Evolutionary conservation across 305 asterid genomes (phyloP).

Genomic region (Fraxinus xanthoxyloides): DNA sequence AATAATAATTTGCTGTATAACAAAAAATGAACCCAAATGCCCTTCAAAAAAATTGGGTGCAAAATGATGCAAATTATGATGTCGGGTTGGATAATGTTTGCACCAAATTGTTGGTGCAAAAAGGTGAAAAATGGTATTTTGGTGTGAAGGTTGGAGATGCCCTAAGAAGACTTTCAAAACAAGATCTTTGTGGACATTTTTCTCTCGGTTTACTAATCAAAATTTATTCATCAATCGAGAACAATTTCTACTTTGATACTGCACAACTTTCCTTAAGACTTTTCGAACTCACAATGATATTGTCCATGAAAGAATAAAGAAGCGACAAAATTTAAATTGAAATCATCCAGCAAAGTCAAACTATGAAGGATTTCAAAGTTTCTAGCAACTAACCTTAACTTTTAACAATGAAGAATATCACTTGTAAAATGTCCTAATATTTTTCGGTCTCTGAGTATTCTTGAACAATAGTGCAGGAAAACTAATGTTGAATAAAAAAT

Average conservation of each 20-base stretch:
- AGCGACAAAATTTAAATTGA: too few relatives aligned
- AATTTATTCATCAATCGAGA: neutral
- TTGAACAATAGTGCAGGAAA: neutral
- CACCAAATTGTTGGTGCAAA: too few relatives aligned
- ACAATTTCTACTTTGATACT: neutral
- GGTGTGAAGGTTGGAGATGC: too few relatives aligned
- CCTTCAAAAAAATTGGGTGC: too few relatives aligned
- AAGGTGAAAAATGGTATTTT: too few relatives aligned
- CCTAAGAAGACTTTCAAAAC: neutral
- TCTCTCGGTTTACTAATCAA: neutral
- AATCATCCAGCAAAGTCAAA: neutral
- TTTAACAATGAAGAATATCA: neutral
- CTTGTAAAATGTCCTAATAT: neutral
- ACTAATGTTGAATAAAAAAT: neutral
- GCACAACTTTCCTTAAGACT: neutral
- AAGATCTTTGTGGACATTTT: neutral
- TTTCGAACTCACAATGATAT: neutral
- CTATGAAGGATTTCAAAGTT: neutral
- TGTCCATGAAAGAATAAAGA: neutral
- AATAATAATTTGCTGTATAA: too few relatives aligned
- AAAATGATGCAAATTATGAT: too few relatives aligned
- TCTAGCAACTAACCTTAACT: neutral
- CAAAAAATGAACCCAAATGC: too few relatives aligned
- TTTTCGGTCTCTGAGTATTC: neutral
- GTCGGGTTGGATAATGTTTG: too few relatives aligned